These are phyloP conservation scores for Boletellus emodensis DNA, from an alignment of 768 basidiomycete species.

Conservation along the genomic window DNA sequence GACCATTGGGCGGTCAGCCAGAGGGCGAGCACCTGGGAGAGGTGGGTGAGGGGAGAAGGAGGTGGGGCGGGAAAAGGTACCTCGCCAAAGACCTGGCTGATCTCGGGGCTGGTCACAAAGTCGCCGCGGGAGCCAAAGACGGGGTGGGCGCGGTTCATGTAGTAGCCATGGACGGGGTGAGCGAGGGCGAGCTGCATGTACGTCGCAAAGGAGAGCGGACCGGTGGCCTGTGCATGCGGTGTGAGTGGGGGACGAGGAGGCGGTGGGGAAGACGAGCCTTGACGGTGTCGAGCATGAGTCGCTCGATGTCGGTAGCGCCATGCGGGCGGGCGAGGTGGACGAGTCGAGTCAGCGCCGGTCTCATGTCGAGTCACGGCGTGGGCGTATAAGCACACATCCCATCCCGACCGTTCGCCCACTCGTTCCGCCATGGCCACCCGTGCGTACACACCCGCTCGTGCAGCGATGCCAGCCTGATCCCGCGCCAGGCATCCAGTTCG, in stretches of 20 bases:
- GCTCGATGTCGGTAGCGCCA: slow-evolving; percentile 48
- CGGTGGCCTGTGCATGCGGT: slow-evolving; percentile 57
- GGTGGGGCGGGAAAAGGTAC: slow-evolving; percentile 41
- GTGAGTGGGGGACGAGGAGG: background rate
- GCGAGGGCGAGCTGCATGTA: slow-evolving; percentile 92
- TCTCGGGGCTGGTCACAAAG: slow-evolving; percentile 96
- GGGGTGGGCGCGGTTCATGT: slow-evolving; percentile 66
- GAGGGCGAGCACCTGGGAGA: slow-evolving; percentile 70
- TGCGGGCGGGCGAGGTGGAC: background rate
- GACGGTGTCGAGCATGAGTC: slow-evolving; percentile 65
- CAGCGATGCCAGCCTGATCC: background rate
- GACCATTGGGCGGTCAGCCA: slow-evolving; percentile 84
- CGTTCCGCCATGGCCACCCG: slow-evolving; percentile 58
- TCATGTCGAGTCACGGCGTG: too few species aligned
- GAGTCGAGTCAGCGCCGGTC: too few species aligned
- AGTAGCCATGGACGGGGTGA: slow-evolving; percentile 91
- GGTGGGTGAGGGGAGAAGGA: background rate
- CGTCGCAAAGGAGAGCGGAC: slow-evolving; percentile 80
- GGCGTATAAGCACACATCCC: too few species aligned
- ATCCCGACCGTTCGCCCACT: too few species aligned
- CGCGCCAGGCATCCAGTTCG: slow-evolving; percentile 76
- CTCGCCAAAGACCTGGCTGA: slow-evolving; percentile 95
- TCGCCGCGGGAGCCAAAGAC: slow-evolving; percentile 88
- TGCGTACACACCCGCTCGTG: slow-evolving; percentile 31
- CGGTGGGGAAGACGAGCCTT: slow-evolving; percentile 46